Evolutionary conservation across 2,329 filamentous ascomycete genomes (phyloP), one percentile per base, ranked within the genome.

Genomic region (Xylariaceae sp.): DNA sequence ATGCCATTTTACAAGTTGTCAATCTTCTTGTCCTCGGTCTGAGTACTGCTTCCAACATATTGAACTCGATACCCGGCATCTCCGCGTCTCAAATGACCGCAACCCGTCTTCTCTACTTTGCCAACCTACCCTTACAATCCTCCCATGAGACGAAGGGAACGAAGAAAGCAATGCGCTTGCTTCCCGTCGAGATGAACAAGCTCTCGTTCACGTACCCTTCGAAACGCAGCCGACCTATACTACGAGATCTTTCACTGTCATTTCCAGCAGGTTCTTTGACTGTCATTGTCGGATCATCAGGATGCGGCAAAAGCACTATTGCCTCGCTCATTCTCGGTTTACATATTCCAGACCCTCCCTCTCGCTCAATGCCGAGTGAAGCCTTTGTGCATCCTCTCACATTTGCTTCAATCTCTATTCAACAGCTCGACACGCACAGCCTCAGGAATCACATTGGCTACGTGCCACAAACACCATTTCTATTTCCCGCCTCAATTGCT

Each of bases 291-390:
- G 91, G 92, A 1, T 72, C 80, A 1, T 96, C 90, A 0, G 92
- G 94, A 0, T 89, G 86, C n/a, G 92, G 94, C 1, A 97, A 99
- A 70, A 91, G 87, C 12, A 96, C 92, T 0, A 76, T 96, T 33
- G 78, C 86, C 0, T 81, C 86, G 0, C 71, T 97, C 0, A 73
- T 97, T 0, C 71, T 95, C 4, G 82, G 86, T 1, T 74, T 96
- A 0, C 90, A 94, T 57, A 57, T 67, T 2, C 75, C 77, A 5
- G 55, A 62, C 0, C 31, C 49, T n/a, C 14, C 46, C 5, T 30
- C 39, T 10, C 31, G 45, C 33, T 39, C 40, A 2, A 2, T 14
- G 9, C 12, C 17, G 12, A 15, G n/a, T 11, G 17, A n/a, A 14
- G 18, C 17, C 12, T 32, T 45, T 6, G n/a, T 12, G 2, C n/a